phyloP scores from a whole-genome alignment of 768 basidiomycete genomes.

The Naganishia randhawae region DNA sequence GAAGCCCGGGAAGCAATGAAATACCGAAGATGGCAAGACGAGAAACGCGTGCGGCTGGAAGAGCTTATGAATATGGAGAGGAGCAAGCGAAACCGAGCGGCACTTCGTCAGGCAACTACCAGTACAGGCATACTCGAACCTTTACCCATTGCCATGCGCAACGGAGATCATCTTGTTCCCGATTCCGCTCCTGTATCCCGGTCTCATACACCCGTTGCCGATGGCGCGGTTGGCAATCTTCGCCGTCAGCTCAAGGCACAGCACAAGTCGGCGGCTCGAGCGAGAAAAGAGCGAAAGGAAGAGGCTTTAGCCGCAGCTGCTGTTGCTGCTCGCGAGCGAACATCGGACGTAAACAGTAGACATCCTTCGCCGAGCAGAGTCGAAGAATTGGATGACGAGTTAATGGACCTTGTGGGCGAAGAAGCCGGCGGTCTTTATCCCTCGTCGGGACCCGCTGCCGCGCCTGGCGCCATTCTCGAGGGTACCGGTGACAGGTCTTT shows the following conservation, averaged over 20 bases:
- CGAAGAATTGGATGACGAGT: slow-evolving; percentile 25
- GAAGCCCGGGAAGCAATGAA: slow-evolving; percentile 2
- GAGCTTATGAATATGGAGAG: slow-evolving; percentile 19
- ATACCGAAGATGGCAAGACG: not conserved
- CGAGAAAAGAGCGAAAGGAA: slow-evolving; percentile 12
- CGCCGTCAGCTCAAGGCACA: slow-evolving; percentile 9
- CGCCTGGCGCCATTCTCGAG: slow-evolving; percentile 34
- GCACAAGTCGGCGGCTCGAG: slow-evolving; percentile 8
- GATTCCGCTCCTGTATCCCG: slow-evolving; percentile 4
- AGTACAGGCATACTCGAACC: not conserved
- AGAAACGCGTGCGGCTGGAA: slow-evolving; percentile 20
- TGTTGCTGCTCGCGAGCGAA: slow-evolving; percentile 2
- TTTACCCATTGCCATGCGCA: not conserved
- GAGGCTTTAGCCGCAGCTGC: slow-evolving; percentile 9
- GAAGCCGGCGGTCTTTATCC: slow-evolving; percentile 24
- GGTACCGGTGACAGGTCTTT: slow-evolving; percentile 37
- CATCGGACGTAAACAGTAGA: not conserved
- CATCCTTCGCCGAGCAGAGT: not conserved
- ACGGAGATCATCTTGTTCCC: slow-evolving; percentile 5
- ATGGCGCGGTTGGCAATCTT: not conserved
- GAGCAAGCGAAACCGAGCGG: slow-evolving; percentile 1
- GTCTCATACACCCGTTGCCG: slow-evolving; percentile 9
- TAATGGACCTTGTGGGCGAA: slow-evolving; percentile 34
- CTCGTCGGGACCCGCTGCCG: not conserved
- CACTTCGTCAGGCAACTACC: not conserved